A percentile compares a stretch with the other conserved stretches of the same genome.
Conservation (phyloP, 306 rosid genomes). For the Citrullus mucosospermus region DNA sequence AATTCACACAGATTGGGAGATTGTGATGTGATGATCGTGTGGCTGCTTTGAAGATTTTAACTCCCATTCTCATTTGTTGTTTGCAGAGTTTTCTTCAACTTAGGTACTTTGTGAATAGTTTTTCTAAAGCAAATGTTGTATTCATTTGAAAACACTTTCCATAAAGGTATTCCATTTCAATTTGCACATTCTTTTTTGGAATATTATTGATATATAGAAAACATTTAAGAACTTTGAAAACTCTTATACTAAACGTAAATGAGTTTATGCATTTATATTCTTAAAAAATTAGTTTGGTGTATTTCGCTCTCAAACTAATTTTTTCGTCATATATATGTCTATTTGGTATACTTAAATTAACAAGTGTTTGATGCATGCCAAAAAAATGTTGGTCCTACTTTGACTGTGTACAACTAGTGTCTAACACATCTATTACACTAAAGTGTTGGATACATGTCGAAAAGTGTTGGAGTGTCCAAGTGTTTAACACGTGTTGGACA, state of each 20-base stretch:
- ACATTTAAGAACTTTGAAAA: neutral
- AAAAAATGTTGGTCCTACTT: no score
- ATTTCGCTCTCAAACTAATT: no score
- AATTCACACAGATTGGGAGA: neutral
- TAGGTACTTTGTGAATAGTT: constrained; percentile 12
- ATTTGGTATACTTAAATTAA: no score
- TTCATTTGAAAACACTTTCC: constrained; percentile 3
- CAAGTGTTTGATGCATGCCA: no score
- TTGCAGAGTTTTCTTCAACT: constrained; percentile 16
- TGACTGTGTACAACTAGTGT: no score
- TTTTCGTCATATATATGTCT: no score
- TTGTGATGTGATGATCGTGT: neutral
- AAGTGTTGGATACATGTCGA: no score
- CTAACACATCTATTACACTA: no score
- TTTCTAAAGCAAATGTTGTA: constrained; percentile 1
- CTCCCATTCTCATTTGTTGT: constrained; percentile 3
- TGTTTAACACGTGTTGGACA: no score
- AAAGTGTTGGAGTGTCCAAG: no score
- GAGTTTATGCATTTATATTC: no score
- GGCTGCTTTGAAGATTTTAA: neutral
- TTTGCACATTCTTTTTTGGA: neutral
- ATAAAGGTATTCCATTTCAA: neutral
- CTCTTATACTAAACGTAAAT: neutral
- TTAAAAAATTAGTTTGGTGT: no score
- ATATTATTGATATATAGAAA: neutral